Conservation (phyloP, 805 yeast species). For the Saccharomycopsis babjevae region DNA sequence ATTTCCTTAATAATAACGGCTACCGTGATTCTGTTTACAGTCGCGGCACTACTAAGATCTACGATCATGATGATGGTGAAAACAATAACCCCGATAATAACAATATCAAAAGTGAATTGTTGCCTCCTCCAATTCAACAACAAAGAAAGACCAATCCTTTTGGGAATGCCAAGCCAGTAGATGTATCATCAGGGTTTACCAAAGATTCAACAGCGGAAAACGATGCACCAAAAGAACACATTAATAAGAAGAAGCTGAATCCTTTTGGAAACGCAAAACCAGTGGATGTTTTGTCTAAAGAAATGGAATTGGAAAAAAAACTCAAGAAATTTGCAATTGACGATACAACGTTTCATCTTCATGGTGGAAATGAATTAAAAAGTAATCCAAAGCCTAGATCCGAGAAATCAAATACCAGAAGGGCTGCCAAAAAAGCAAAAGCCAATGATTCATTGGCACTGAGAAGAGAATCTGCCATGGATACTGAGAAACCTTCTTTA, state of each 20-base stretch:
- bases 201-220: background rate
- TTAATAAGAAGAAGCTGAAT: conserved; percentile 25
- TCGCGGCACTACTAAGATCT: background rate
- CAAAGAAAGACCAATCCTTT: conserved; percentile 31
- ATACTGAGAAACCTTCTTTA: no score
- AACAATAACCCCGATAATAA: background rate
- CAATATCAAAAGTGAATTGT: background rate
- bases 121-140: background rate
- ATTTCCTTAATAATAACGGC: no score
- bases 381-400: background rate
- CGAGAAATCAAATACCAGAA: background rate
- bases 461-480: no score
- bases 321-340: conserved; percentile 13
- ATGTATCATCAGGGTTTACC: background rate
- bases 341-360: conserved; percentile 15
- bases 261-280: conserved; percentile 43
- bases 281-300: conserved; percentile 33
- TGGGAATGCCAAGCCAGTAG: conserved; percentile 39
- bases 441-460: background rate
- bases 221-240: background rate
- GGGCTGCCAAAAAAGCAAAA: background rate
- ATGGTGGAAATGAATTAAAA: background rate
- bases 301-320: conserved; percentile 29
- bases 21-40: no score
- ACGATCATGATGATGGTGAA: background rate